phyloP scores from a whole-genome alignment of 2,329 filamentous ascomycete genomes.

The Aspergillus caelatus region DNA sequence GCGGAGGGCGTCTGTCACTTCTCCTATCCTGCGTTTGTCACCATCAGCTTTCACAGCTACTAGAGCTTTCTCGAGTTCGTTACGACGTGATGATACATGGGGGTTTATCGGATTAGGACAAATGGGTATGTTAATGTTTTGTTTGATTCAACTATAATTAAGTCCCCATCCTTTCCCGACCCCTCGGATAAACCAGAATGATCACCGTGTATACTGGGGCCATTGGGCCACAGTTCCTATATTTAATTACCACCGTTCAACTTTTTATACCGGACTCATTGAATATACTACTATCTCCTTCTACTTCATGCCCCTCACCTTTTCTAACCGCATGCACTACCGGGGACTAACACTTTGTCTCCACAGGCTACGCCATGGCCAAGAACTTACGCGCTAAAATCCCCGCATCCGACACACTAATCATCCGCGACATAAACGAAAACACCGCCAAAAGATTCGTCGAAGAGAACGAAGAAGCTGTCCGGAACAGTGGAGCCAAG shows the following conservation, averaged over 20 bases:
- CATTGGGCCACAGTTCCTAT: neutral
- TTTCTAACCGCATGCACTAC: neutral
- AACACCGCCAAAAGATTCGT: slow-evolving; percentile 60
- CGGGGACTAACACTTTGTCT: slow-evolving; percentile 9
- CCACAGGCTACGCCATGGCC: slow-evolving; percentile 70
- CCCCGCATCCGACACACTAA: slow-evolving; percentile 62
- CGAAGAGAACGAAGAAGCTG: slow-evolving; percentile 50
- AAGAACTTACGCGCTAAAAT: slow-evolving; percentile 70
- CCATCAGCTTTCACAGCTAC: slow-evolving; percentile 1
- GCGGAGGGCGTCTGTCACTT: slow-evolving; percentile 16
- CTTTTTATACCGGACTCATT: neutral
- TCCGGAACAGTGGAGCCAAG: slow-evolving; percentile 28
- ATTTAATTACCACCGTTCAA: neutral
- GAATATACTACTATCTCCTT: neutral
- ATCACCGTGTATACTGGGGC: neutral
- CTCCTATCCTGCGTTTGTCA: neutral
- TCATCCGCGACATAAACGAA: slow-evolving; percentile 68
- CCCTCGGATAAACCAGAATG: neutral
- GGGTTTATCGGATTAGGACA: slow-evolving; percentile 63
- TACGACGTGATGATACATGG: slow-evolving; percentile 53
- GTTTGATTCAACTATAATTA: neutral
- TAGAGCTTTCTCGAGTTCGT: slow-evolving; percentile 51
- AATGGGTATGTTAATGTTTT: slow-evolving; percentile 54
- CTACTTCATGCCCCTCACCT: neutral
- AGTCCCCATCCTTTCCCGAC: neutral